phyloP scores from a whole-genome alignment of 345 rosid species.

The Linum usitatissimum region DNA sequence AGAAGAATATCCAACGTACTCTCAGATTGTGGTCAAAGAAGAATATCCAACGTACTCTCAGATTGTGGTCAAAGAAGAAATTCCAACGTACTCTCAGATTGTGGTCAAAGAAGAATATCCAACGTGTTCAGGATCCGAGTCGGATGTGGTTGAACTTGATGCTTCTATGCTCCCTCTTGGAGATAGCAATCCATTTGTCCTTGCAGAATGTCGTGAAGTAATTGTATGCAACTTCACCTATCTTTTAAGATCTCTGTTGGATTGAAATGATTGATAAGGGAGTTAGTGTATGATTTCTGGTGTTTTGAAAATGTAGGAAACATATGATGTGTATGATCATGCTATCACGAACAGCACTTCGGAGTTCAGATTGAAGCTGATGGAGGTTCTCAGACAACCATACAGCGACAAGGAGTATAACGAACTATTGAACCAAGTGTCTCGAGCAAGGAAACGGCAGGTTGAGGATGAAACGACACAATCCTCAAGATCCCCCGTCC shows the following conservation, averaged over 20 bases:
- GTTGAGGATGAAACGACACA: background rate
- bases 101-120: background rate
- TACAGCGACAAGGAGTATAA: background rate
- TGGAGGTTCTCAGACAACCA: background rate
- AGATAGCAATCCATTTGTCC: background rate
- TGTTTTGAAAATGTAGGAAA: background rate
- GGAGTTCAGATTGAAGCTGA: background rate
- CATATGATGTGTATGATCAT: background rate
- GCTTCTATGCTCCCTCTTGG: background rate
- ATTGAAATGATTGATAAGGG: background rate
- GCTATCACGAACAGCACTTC: background rate
- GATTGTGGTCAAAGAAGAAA: background rate
- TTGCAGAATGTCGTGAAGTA: background rate
- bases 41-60: background rate
- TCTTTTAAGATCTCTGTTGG: background rate
- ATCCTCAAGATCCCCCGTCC: background rate
- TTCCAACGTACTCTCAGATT: background rate
- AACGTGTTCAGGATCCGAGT: background rate
- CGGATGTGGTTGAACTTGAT: background rate
- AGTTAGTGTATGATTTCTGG: too few relatives aligned
- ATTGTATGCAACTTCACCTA: background rate
- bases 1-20: background rate
- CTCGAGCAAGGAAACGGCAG: background rate
- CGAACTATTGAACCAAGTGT: background rate
- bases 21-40: background rate